Evolutionary conservation across 768 basidiomycete genomes (phyloP).

Genomic region (Podaxis mareebaensis): DNA sequence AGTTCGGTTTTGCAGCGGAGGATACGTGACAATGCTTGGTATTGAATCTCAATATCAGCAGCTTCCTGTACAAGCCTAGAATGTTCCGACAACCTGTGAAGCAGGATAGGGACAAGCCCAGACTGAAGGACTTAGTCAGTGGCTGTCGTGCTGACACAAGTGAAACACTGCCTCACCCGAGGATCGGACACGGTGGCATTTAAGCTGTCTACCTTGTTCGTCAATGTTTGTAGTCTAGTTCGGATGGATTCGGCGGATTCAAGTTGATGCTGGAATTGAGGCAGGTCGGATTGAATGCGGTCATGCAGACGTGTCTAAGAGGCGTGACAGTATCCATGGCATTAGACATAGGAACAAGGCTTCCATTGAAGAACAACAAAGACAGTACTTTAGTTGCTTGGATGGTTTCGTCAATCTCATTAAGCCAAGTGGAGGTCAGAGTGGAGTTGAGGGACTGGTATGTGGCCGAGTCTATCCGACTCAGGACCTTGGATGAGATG

Average conservation of each 20-base stretch:
- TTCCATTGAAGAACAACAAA: conserved; percentile 4
- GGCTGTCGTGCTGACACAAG: conserved; percentile 12
- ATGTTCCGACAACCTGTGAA: conserved; percentile 59
- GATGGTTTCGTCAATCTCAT: conserved; percentile 73
- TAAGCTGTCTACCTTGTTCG: conserved; percentile 53
- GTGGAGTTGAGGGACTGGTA: conserved; percentile 57
- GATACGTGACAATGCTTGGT: conserved; percentile 57
- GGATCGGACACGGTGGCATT: conserved; percentile 52
- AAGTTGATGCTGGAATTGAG: conserved; percentile 64
- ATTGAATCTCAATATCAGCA: conserved; percentile 50
- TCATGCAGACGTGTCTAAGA: conserved; percentile 68
- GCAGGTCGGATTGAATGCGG: conserved; percentile 65
- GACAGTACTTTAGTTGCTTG: conserved; percentile 62
- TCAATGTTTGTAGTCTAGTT: conserved; percentile 51
- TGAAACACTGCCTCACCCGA: conserved; percentile 44
- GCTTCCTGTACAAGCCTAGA: conserved; percentile 63
- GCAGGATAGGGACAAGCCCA: conserved; percentile 64
- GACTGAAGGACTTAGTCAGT: conserved; percentile 41
- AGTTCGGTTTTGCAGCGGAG: conserved; percentile 51
- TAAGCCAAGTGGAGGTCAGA: conserved; percentile 68
- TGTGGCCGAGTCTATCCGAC: conserved; percentile 66
- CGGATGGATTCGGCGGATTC: conserved; percentile 65
- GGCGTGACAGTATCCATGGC: conserved; percentile 20
- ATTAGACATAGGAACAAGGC: neutral
- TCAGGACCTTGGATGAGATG: conserved; percentile 70